phyloP scores from a whole-genome alignment of 208 protist species.

The Jaenimonas drosophilae region DNA sequence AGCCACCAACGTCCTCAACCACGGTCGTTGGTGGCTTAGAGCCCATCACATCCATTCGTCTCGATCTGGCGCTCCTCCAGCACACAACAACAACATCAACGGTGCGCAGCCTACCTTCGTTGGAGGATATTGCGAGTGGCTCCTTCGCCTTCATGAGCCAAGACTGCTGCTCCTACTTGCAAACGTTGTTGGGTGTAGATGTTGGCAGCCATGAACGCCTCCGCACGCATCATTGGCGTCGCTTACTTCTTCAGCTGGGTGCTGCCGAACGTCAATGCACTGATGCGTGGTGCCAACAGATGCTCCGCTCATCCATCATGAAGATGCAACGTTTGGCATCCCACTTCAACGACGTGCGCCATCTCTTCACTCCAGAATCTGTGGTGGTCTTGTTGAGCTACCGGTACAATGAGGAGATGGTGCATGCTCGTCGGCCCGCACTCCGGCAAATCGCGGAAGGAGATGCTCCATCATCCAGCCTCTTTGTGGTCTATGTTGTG shows the following conservation, averaged over 20 bases:
- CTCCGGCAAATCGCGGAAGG: slow-evolving; percentile 63
- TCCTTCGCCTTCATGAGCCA: no score
- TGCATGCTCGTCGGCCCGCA: slow-evolving; percentile 40
- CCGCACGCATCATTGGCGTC: slow-evolving; percentile 26
- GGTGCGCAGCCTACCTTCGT: no score
- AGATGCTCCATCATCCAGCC: slow-evolving; percentile 42
- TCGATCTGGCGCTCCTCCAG: no score
- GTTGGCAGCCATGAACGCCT: no score
- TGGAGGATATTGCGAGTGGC: no score
- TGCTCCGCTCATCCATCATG: slow-evolving; percentile 27
- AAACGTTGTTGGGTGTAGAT: no score
- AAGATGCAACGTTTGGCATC: slow-evolving; percentile 14
- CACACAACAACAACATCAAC: no score
- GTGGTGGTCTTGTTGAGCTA: slow-evolving; percentile 35
- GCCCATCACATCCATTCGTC: no score
- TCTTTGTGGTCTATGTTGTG: slow-evolving; percentile 43
- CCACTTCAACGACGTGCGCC: not conserved
- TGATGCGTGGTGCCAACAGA: slow-evolving; percentile 39
- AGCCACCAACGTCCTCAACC: no score
- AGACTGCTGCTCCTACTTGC: no score
- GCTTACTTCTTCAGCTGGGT: slow-evolving; percentile 31
- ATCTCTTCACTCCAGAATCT: not conserved
- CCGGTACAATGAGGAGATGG: slow-evolving; percentile 76
- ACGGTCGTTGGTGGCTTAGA: no score
- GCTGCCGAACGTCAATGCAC: slow-evolving; percentile 23